Conservation (phyloP, 2,329 filamentous ascomycete species). For the Fusarium anguioides region DNA sequence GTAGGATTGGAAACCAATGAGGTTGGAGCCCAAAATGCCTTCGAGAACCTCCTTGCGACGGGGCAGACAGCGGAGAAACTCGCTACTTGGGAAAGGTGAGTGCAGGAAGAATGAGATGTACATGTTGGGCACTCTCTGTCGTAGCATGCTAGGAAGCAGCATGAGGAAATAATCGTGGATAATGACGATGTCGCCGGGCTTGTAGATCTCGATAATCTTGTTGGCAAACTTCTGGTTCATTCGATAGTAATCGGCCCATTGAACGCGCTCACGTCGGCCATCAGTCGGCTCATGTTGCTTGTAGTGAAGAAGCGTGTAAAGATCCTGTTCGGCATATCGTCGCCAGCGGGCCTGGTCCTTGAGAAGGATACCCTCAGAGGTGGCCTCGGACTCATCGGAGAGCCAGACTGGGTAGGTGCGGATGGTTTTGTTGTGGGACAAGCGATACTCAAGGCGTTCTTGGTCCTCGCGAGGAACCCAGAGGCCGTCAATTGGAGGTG, state of each 20-base stretch:
- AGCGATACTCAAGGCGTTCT: constrained; percentile 76
- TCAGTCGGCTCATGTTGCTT: constrained; percentile 93
- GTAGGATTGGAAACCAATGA: constrained; percentile 95
- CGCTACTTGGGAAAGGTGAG: constrained; percentile 94
- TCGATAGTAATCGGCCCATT: constrained; percentile 93
- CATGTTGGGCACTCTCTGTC: constrained; percentile 86
- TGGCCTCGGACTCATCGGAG: constrained; percentile 76
- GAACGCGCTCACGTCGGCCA: constrained; percentile 80
- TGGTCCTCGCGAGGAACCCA: constrained; percentile 78
- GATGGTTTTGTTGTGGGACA: constrained; percentile 78
- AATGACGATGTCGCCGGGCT: constrained; percentile 90
- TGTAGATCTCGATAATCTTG: constrained; percentile 87
- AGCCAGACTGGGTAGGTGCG: constrained; percentile 91
- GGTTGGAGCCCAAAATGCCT: constrained; percentile 88
- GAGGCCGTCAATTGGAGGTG: constrained; percentile 73
- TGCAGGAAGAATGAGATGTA: constrained; percentile 97
- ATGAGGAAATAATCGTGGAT: constrained; percentile 96
- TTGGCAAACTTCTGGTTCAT: constrained; percentile 95
- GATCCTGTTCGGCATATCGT: constrained; percentile 87
- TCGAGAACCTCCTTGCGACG: constrained; percentile 90
- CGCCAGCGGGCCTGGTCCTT: constrained; percentile 90
- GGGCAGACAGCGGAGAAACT: constrained; percentile 90
- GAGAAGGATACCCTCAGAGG: constrained; percentile 75
- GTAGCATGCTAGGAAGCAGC: constrained; percentile 86
- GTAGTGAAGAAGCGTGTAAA: constrained; percentile 96